phyloP scores from a whole-genome alignment of 1,284 basidiomycete species.

The Anthracocystis panici-leucophaei region DNA sequence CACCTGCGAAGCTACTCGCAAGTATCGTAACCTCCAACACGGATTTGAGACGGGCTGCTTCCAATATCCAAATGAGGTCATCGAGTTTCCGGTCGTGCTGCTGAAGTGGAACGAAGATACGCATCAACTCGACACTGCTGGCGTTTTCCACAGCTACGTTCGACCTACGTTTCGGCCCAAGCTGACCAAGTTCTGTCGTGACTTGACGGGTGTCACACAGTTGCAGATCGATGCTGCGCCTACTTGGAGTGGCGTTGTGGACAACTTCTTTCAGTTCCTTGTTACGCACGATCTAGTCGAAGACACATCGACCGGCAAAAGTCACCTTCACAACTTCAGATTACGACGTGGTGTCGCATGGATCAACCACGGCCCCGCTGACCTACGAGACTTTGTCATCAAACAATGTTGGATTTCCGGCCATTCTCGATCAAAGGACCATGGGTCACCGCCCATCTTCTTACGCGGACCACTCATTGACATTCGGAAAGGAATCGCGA shows the following conservation, averaged over 20 bases:
- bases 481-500: slow-evolving; percentile 66
- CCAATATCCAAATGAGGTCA: slow-evolving; percentile 85
- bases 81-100: slow-evolving; percentile 88
- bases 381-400: slow-evolving; percentile 80
- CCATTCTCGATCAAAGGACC: slow-evolving; percentile 1
- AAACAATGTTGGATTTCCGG: slow-evolving; percentile 83
- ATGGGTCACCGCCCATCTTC: slow-evolving; percentile 52
- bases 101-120: slow-evolving; percentile 76
- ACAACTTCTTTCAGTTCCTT: slow-evolving; percentile 77
- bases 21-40: slow-evolving; percentile 42
- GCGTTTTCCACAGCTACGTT: slow-evolving; percentile 88
- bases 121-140: slow-evolving; percentile 75
- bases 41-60: slow-evolving; percentile 66
- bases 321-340: slow-evolving; percentile 22
- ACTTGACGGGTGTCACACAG: slow-evolving; percentile 91
- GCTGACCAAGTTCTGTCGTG: slow-evolving; percentile 84
- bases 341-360: slow-evolving; percentile 67
- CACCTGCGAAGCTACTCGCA: slow-evolving; percentile 75
- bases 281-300: slow-evolving; percentile 71
- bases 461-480: slow-evolving; percentile 62
- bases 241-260: slow-evolving; percentile 79
- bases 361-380: slow-evolving; percentile 74
- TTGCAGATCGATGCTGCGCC: slow-evolving; percentile 86
- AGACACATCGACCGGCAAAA: slow-evolving; percentile 20
- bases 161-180: slow-evolving; percentile 85